These are phyloP conservation scores for Yamadazyma sp. DNA, from an alignment of 1,139 yeast species.

Conservation along the genomic window DNA sequence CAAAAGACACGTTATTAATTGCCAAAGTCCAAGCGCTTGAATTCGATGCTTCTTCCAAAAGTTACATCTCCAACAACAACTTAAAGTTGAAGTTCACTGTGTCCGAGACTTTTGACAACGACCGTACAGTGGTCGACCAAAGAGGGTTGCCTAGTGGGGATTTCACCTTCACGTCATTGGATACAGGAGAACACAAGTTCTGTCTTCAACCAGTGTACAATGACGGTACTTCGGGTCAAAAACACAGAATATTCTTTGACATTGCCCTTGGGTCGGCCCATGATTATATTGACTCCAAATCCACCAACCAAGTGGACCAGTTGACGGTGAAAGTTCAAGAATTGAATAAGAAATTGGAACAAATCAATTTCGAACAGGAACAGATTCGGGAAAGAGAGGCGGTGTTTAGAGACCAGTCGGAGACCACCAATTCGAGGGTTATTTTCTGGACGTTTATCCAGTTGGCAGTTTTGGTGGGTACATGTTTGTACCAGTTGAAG, in stretches of 20 bases:
- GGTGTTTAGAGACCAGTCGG: slow-evolving; percentile 47
- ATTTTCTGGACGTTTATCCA: slow-evolving; percentile 49
- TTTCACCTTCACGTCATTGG: slow-evolving; percentile 43
- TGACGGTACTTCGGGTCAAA: slow-evolving; percentile 32
- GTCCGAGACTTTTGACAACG: slow-evolving; percentile 50
- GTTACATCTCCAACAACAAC: slow-evolving; percentile 30
- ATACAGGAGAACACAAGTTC: slow-evolving; percentile 49
- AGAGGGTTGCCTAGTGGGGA: slow-evolving; percentile 41
- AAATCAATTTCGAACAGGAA: slow-evolving; percentile 49
- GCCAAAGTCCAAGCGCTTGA: slow-evolving; percentile 48
- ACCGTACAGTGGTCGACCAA: slow-evolving; percentile 44
- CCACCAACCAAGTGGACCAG: slow-evolving; percentile 42
- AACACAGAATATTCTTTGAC: slow-evolving; percentile 47
- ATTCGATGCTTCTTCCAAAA: slow-evolving; percentile 27
- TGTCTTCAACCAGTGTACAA: slow-evolving; percentile 44
- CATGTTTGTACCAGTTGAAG: slow-evolving; percentile 49
- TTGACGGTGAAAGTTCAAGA: slow-evolving; percentile 39
- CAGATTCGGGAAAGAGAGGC: slow-evolving; percentile 49
- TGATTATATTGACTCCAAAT: slow-evolving; percentile 49
- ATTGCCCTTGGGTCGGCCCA: slow-evolving; percentile 48
- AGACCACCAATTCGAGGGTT: slow-evolving; percentile 46
- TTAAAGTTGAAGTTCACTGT: slow-evolving; percentile 43
- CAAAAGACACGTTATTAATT: slow-evolving; percentile 41
- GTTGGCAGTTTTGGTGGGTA: slow-evolving; percentile 45
- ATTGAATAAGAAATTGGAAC: slow-evolving; percentile 43